phyloP scores from a whole-genome alignment of 495 filamentous ascomycete genomes.

The Tuber melanosporum region DNA sequence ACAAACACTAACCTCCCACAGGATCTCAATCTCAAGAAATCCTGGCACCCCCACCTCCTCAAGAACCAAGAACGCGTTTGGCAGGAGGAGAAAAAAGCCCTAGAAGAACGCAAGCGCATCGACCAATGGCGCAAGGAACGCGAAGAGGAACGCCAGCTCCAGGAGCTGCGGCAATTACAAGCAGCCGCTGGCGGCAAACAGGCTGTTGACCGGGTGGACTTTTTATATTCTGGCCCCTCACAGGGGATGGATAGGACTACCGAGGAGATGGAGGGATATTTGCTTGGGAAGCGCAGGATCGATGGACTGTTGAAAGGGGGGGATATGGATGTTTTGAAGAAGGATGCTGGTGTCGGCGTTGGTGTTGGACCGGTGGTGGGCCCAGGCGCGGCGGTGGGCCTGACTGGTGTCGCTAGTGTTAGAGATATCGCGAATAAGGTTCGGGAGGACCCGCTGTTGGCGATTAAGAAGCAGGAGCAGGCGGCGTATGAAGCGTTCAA shows the following conservation, averaged over 20 bases:
- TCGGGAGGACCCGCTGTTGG: conserved; percentile 77
- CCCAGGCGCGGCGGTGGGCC: conserved; percentile 52
- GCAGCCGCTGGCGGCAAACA: conserved; percentile 79
- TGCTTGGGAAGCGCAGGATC: conserved; percentile 85
- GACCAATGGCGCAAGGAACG: conserved; percentile 83
- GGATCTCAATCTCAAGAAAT: conserved; percentile 94
- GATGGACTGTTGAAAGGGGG: conserved; percentile 81
- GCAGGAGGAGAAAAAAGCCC: conserved; percentile 82
- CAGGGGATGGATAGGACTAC: conserved; percentile 71
- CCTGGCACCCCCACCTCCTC: conserved; percentile 82
- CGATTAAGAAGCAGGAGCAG: conserved; percentile 88
- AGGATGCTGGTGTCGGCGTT: conserved; percentile 59
- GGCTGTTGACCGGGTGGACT: conserved; percentile 75
- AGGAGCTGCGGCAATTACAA: conserved; percentile 83
- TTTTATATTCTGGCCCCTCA: conserved; percentile 92
- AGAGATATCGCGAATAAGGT: conserved; percentile 79
- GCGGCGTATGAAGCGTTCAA: conserved; percentile 82
- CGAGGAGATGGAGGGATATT: conserved; percentile 89
- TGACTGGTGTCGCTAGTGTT: conserved; percentile 56
- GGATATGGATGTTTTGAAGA: conserved; percentile 72
- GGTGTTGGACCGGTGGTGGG: conserved; percentile 54
- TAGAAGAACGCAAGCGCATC: conserved; percentile 88
- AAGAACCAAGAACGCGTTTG: conserved; percentile 79
- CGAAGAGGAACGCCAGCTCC: conserved; percentile 84
- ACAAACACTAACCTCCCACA: conserved; percentile 17